A percentile compares a stretch with the other conserved stretches of the same genome.
Evolutionary conservation across 805 yeast species (phyloP).

Genomic region (Schwanniomyces vanrijiae): DNA sequence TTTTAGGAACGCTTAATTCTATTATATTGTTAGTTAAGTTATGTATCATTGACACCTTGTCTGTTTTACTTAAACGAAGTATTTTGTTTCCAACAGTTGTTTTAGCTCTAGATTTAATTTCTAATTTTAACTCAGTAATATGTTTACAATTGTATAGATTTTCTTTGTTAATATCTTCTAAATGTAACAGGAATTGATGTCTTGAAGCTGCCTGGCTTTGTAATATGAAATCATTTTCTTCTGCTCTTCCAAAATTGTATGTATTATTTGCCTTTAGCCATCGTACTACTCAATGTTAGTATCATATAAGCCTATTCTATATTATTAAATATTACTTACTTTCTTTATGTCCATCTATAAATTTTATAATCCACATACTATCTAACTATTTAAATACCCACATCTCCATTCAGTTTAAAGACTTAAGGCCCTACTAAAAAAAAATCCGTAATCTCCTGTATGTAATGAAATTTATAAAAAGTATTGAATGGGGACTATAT

Average conservation of each 20-base stretch:
- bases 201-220: slow-evolving; percentile 31
- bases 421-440: not conserved
- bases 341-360: slow-evolving; percentile 2
- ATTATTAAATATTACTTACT: slow-evolving; percentile 4
- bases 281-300: slow-evolving; percentile 5
- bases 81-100: slow-evolving; percentile 26
- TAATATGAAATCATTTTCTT: slow-evolving; percentile 25
- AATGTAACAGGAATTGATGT: slow-evolving; percentile 22
- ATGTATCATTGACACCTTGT: not conserved
- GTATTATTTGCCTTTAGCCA: slow-evolving; percentile 8
- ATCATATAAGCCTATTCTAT: not conserved
- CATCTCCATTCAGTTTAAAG: not conserved
- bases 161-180: slow-evolving; percentile 9
- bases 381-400: not conserved
- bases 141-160: not conserved
- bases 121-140: slow-evolving; percentile 18
- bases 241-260: slow-evolving; percentile 29
- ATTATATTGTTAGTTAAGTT: slow-evolving; percentile 6
- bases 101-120: slow-evolving; percentile 29
- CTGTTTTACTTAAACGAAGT: slow-evolving; percentile 3
- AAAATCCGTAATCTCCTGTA: slow-evolving; percentile 2
- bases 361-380: slow-evolving; percentile 8
- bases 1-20: slow-evolving; percentile 3
- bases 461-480: slow-evolving; percentile 3
- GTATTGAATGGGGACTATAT: not conserved